Evolutionary conservation across 2,329 filamentous ascomycete genomes (phyloP), one percentile per base, ranked within the genome.

Genomic region (Bipolaris oryzae): DNA sequence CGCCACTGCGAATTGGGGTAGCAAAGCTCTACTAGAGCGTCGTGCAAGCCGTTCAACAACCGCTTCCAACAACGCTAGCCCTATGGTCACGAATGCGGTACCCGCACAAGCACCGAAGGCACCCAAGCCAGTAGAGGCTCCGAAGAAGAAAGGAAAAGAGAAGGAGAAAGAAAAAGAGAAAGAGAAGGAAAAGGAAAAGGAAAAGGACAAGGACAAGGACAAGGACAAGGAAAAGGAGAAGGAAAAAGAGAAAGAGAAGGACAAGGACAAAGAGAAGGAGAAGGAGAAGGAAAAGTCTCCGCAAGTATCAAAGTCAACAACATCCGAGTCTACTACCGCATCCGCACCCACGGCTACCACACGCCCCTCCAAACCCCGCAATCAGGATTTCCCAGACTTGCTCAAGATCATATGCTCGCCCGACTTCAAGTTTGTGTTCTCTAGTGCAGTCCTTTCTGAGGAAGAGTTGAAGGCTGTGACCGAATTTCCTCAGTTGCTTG

Each of bases 1-100:
- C 2, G 92, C 93, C 1, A 92, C 93, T 3, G 95, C 94, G 4
- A 97, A 89, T 71, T 99, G 95, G 95, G 95, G 94, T 18, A 88
- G 85, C 61, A 87, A 79, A 81, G 87, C 73, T 85, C 88, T 83
- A 62, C 84, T 82, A 56, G 91, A 85, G 76, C 87, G 87, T 69
- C 86, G 85, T 66, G 90, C 86, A 58, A 96, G 92, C 69, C 86
- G 92, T 64, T 89, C 91, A 31, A 93, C 91, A 0, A 96, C 89
- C 69, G 88, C 86, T 62, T 89, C 91, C 18, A 87, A 91, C 23
- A 87, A 90, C 23, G 89, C 92, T 2, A 97, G 93, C 72, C 93
- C 94, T 43, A 89, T 90, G 35, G 83, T 80, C 20, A 73, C 78
- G 2, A 78, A 78, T 60, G 79, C 80, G n/a, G 76, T 77, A 3